These are phyloP conservation scores for Chlorella sp. DNA, from an alignment of 139 green algal species.

Conservation along the genomic window DNA sequence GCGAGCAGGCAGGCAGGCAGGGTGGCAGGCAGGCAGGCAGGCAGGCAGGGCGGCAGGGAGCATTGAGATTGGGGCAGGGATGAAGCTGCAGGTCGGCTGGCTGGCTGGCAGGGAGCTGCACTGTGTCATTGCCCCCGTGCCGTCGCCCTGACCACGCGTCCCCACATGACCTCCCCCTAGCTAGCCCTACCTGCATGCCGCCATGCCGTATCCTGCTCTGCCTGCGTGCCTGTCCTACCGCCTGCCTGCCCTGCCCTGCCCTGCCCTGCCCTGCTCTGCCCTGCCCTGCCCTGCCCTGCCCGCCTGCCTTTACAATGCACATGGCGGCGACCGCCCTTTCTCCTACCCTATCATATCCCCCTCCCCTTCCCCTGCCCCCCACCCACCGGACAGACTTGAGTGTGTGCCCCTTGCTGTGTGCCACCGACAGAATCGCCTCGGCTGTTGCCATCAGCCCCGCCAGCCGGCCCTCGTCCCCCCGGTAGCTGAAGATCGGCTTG, in stretches of 20 bases:
- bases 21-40: not conserved
- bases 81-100: not conserved
- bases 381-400: slow-evolving; percentile 15
- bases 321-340: too few relatives aligned
- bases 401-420: slow-evolving; percentile 21
- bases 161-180: not conserved
- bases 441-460: slow-evolving; percentile 44
- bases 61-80: not conserved
- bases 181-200: too few relatives aligned
- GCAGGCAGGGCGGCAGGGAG: not conserved
- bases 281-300: too few relatives aligned
- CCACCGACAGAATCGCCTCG: slow-evolving; percentile 45
- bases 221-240: not conserved
- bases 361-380: not conserved
- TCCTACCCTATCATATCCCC: too few relatives aligned
- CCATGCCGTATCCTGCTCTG: not conserved
- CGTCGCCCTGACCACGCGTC: not conserved
- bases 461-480: slow-evolving; percentile 27
- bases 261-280: not conserved
- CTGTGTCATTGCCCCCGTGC: not conserved
- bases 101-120: not conserved
- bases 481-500: slow-evolving; percentile 50
- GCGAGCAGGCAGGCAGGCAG: not conserved
- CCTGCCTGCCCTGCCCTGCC: not conserved
- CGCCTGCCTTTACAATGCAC: too few relatives aligned